Percentiles rank a stretch among this genome's conserved stretches.
These are phyloP conservation scores for Isabelozyma heimii DNA, from an alignment of 805 yeast species.

Conservation along the genomic window DNA sequence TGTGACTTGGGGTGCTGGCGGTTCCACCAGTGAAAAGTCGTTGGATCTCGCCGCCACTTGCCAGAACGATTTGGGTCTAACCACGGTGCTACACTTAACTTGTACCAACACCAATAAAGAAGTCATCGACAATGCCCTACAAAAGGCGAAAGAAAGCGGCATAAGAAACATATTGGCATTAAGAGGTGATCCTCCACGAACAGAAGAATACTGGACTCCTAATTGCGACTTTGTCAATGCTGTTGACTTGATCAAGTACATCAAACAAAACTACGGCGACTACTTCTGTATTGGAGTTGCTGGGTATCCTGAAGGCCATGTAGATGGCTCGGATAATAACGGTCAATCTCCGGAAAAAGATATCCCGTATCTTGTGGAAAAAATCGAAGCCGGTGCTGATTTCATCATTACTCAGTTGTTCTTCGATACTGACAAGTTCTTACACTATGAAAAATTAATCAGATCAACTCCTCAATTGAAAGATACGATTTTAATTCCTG, in stretches of 20 bases:
- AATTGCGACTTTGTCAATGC: slow-evolving; percentile 69
- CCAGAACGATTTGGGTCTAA: slow-evolving; percentile 71
- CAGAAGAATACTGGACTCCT: slow-evolving; percentile 58
- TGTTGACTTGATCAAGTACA: slow-evolving; percentile 81
- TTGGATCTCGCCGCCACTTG: slow-evolving; percentile 78
- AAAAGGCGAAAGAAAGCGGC: slow-evolving; percentile 69
- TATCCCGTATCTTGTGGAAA: slow-evolving; percentile 76
- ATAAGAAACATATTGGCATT: slow-evolving; percentile 86
- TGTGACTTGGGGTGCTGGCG: slow-evolving; percentile 99
- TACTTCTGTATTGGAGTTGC: slow-evolving; percentile 95
- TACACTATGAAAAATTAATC: slow-evolving; percentile 57
- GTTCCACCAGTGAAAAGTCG: slow-evolving; percentile 85
- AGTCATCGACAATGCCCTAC: slow-evolving; percentile 77
- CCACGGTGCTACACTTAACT: slow-evolving; percentile 91
- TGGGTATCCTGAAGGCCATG: slow-evolving; percentile 97
- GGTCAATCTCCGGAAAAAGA: slow-evolving; percentile 68
- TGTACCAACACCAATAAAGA: slow-evolving; percentile 87
- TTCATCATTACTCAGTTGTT: slow-evolving; percentile 89
- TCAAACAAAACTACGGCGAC: slow-evolving; percentile 66
- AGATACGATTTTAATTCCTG: slow-evolving; percentile 70
- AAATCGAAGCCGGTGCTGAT: slow-evolving; percentile 92
- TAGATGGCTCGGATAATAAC: slow-evolving; percentile 71
- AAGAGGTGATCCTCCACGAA: slow-evolving; percentile 94
- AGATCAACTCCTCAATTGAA: slow-evolving; percentile 39
- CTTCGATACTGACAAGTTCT: slow-evolving; percentile 78